A percentile compares a stretch with the other conserved stretches of the same genome.
Conservation (phyloP, 2,329 filamentous ascomycete genomes). For the Phaeosphaeriaceae sp. region DNA sequence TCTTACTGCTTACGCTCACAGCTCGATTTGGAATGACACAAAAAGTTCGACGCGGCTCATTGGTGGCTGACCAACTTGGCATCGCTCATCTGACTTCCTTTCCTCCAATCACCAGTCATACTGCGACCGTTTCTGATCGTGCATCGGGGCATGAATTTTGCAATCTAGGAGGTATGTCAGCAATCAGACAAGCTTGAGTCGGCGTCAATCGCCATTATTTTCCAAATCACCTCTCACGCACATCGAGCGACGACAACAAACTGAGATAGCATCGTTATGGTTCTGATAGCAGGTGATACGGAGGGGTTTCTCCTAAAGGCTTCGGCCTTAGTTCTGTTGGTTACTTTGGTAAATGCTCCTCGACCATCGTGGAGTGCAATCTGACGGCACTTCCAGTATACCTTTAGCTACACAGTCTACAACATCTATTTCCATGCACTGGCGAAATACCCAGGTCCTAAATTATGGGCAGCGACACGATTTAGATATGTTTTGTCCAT, state of each 20-base stretch:
- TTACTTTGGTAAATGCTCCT: background rate
- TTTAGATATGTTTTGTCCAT: constrained; percentile 24
- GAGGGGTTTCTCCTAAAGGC: background rate
- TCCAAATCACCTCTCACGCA: background rate
- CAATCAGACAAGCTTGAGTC: background rate
- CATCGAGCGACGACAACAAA: background rate
- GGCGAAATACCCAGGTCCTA: constrained; percentile 49
- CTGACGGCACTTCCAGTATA: background rate
- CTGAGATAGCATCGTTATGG: background rate
- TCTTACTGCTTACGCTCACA: background rate
- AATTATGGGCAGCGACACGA: constrained; percentile 28
- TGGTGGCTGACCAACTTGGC: background rate
- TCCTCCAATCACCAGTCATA: background rate
- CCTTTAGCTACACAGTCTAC: constrained; percentile 18
- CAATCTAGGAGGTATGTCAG: background rate
- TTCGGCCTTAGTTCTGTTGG: background rate
- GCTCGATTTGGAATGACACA: background rate
- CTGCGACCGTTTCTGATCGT: background rate
- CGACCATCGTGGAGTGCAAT: background rate
- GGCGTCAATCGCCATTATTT: background rate
- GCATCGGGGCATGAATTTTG: background rate
- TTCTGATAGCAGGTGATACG: background rate
- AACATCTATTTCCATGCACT: constrained; percentile 50
- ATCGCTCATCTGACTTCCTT: background rate
- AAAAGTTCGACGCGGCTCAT: background rate